Evolutionary conservation across 305 asterid genomes (phyloP), one percentile per base, ranked within the genome.

Genomic region (Fraxinus angustifolia): DNA sequence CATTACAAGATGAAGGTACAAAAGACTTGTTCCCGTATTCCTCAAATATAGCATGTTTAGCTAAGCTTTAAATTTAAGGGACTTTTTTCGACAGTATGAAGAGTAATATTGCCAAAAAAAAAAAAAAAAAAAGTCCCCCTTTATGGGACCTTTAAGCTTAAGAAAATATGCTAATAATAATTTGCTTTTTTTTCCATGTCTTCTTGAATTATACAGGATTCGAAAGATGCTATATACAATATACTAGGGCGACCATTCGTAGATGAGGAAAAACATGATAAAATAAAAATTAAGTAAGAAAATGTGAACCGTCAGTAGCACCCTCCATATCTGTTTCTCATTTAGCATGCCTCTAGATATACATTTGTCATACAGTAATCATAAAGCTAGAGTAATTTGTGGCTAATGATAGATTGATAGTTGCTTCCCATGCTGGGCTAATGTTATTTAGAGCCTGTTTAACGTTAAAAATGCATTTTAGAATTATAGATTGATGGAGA

Each of bases 1-100:
- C 99, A 30, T 85, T 86, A 83, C 88, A 88, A 60, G 94, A 87
- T 77, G 98, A 96, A 91, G 93, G 99, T 96, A 90, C 60, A 82
- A 53, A 31, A 45, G 78, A 10, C 72, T 42, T 21, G 2, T 12
- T 72, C 60, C 62, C 4, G 71, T 72, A 53, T 67, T 83, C 85
- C 42, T 83, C 53, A 35, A 31, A 75, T 75, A 68, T 80, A 70
- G 42, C 71, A 60, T 60, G 71, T 21, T 60, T 60, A 1, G 71
- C 71, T 60, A 60, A 60, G 30, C 68, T 60, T 60, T 60, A 60
- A 8, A 60, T 53, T 14, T n/a, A 14, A 14, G 58, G 56, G 19
- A 48, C 19, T 48, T 14, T 48, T 48, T 14, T 48, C 6, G 19
- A 14, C 17, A 48, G 58, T 12, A 48, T 14, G 58, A 48, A 14